Base-by-base conservation (phyloP, 2,329 filamentous ascomycete genomes). In the Pseudogymnoascus sp. region DNA sequence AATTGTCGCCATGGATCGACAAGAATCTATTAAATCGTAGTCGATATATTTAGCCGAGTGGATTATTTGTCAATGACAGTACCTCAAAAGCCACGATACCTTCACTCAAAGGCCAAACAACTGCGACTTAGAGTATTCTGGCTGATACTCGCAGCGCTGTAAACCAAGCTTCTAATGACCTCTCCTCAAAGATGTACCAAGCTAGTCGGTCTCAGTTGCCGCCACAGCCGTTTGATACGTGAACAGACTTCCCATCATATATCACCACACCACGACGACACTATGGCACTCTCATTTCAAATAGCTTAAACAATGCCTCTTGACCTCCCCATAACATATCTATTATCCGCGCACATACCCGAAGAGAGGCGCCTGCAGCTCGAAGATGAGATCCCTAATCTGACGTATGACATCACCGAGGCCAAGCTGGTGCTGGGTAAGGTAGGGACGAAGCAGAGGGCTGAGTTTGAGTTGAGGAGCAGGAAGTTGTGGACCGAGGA, bases 391-490 rank as follows among this genome's bases (percentile, higher is more conserved):
- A 82, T 96, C 9, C 78, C 82, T 3, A 76, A 77, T 0, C 72
- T 95, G 62, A 93, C 90, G 0, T 87, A 88, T 64, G 84, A 93
- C 72, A 78, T 88, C 61, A 78, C 80, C 13, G 88, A 93, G 73
- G 91, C 91, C 0, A 80, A 83, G 4, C 74, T 97, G 2, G 79
- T 96, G 1, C 73, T 97, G 31, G 91, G 89, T 1, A 90, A 87
- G 67, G 81, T 96, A 35, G 80, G 80, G 0, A 87, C 84, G 63
- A 87, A 84, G 67, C 82, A 85, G 69, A 83, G 93, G 17, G 91
- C 91, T 0, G 80, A 83, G 56, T 87, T 96, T 69, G 93, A 97
- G 75, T 77, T 97, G 65, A 82, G 90, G 62, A 82, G 84, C 6
- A 82, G 84, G 53, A 87, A 85, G 13, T 68, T 96, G 2, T 73